Evolutionary conservation across 2,329 filamentous ascomycete genomes (phyloP).

Genomic region (Metarhizium humberi): DNA sequence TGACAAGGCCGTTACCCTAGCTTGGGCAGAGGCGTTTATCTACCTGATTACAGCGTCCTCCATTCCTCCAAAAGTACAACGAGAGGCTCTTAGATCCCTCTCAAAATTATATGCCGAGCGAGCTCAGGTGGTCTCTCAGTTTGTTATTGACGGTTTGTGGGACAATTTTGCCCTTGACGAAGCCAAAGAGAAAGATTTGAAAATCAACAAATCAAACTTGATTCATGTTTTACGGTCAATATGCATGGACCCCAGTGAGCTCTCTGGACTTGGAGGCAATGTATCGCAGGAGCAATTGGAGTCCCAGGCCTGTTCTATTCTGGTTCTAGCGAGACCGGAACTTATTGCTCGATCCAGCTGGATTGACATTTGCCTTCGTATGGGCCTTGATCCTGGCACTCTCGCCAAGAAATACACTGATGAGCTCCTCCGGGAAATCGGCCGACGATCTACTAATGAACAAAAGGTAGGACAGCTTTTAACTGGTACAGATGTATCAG

Average conservation of each 20-base stretch:
- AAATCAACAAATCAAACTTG: slow-evolving; percentile 55
- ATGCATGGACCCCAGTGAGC: slow-evolving; percentile 47
- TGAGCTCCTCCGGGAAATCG: slow-evolving; percentile 59
- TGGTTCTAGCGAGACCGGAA: slow-evolving; percentile 70
- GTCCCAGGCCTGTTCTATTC: slow-evolving; percentile 62
- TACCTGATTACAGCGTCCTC: slow-evolving; percentile 60
- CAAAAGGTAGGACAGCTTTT: slow-evolving; percentile 38
- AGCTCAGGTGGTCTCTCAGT: slow-evolving; percentile 47
- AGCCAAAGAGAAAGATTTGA: slow-evolving; percentile 67
- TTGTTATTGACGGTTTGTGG: slow-evolving; percentile 69
- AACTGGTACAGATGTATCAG: background rate
- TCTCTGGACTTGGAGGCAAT: slow-evolving; percentile 30
- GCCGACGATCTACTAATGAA: slow-evolving; percentile 34
- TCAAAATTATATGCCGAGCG: slow-evolving; percentile 54
- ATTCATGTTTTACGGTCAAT: slow-evolving; percentile 53
- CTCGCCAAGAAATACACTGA: slow-evolving; percentile 58
- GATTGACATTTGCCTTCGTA: slow-evolving; percentile 80
- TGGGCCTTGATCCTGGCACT: slow-evolving; percentile 72
- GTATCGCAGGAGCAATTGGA: slow-evolving; percentile 45
- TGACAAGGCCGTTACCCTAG: slow-evolving; percentile 41
- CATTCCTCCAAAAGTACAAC: slow-evolving; percentile 53
- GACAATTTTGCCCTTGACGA: slow-evolving; percentile 63
- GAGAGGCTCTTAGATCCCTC: slow-evolving; percentile 52
- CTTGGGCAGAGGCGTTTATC: slow-evolving; percentile 82
- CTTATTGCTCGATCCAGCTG: slow-evolving; percentile 72